These are phyloP conservation scores for Trichosanthes truncata DNA, from an alignment of 306 rosid species.

Conservation along the genomic window DNA sequence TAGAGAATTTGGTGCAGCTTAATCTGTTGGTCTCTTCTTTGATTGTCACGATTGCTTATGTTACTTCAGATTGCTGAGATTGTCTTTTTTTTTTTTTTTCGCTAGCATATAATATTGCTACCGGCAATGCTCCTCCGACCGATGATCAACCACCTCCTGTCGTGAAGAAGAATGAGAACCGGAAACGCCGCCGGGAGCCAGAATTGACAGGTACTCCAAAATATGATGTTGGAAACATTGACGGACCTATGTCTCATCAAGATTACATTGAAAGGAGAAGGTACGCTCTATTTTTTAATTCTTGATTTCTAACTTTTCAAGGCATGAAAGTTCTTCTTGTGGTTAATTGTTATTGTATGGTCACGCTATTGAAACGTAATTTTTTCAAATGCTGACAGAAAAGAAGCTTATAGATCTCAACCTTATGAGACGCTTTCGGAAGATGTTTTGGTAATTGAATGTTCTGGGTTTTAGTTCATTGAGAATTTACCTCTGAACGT, in stretches of 20 bases:
- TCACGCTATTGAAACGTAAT: background rate
- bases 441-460: conserved; percentile 52
- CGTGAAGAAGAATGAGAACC: background rate
- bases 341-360: background rate
- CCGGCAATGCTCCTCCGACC: conserved; percentile 39
- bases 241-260: conserved; percentile 59
- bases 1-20: background rate
- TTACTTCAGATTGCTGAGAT: background rate
- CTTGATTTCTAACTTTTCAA: background rate
- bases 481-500: background rate
- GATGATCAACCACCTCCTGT: conserved; percentile 16
- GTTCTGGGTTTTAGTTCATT: background rate
- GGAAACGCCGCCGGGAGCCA: conserved; percentile 39
- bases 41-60: background rate
- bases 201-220: conserved; percentile 9
- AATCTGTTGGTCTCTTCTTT: background rate
- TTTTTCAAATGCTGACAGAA: conserved; percentile 24
- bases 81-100: background rate
- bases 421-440: conserved; percentile 32
- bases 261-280: conserved; percentile 63
- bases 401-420: conserved; percentile 34
- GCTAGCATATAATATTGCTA: conserved; percentile 63
- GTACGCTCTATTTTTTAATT: conserved; percentile 14
- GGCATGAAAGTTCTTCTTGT: background rate
- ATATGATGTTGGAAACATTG: conserved; percentile 14